Evolutionary conservation across 2,329 filamentous ascomycete genomes (phyloP).

Genomic region (Cladosporium sp.): DNA sequence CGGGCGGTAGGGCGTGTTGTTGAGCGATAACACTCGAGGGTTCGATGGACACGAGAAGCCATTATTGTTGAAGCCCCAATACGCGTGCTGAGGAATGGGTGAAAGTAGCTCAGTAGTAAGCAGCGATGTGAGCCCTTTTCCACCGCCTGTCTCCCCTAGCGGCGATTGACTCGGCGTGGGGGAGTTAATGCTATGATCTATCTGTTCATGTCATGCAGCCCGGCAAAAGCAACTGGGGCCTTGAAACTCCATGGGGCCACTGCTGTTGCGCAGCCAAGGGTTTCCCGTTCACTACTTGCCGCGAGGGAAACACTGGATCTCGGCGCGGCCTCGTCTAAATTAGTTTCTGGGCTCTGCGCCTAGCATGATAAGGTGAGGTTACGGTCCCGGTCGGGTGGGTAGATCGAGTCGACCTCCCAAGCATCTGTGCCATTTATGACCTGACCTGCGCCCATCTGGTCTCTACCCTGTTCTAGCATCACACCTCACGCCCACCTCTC

Average conservation of each 20-base stretch:
- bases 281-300: conserved; percentile 15
- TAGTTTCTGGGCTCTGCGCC: conserved; percentile 17
- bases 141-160: neutral
- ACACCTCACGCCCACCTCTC: conserved; percentile 11
- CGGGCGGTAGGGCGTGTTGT: conserved; percentile 7
- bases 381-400: conserved; percentile 20
- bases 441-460: conserved; percentile 8
- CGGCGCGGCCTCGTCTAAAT: conserved; percentile 20
- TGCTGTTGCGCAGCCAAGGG: conserved; percentile 14
- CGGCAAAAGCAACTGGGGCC: conserved; percentile 19
- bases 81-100: neutral
- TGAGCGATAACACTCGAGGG: neutral
- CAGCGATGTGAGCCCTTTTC: neutral
- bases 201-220: conserved; percentile 21
- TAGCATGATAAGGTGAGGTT: conserved; percentile 22
- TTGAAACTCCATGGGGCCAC: conserved; percentile 18
- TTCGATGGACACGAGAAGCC: neutral
- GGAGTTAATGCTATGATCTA: conserved; percentile 15
- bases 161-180: conserved; percentile 13
- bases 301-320: conserved; percentile 14
- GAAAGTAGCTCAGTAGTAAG: neutral
- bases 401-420: conserved; percentile 14
- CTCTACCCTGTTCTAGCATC: conserved; percentile 10
- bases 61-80: neutral
- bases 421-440: conserved; percentile 16